Conservation (phyloP, 148 eudicot genomes). For the Cornus florida region DNA sequence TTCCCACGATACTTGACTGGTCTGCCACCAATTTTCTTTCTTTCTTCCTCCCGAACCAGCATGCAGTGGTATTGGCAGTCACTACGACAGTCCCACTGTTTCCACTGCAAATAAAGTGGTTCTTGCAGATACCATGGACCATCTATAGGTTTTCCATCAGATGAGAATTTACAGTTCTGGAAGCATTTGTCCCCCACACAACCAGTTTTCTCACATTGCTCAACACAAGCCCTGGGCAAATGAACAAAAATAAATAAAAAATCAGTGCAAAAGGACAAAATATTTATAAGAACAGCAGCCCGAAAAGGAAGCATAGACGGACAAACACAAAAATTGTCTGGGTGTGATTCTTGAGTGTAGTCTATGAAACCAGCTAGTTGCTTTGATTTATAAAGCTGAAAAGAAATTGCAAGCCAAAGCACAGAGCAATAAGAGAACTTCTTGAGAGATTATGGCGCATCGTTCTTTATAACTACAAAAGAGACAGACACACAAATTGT, state of each 20-base stretch:
- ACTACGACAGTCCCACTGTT: constrained; percentile 88
- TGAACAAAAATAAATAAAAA: neutral
- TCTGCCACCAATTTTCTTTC: constrained; percentile 55
- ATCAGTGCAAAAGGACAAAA: neutral
- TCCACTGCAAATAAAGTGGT: constrained; percentile 89
- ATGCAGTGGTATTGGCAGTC: constrained; percentile 89
- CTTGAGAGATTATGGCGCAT: neutral
- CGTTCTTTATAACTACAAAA: neutral
- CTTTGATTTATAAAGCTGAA: neutral
- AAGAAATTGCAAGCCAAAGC: neutral
- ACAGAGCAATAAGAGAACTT: neutral
- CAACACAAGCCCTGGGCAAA: constrained; percentile 65
- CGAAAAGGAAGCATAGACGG: too few relatives aligned
- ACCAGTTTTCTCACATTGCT: constrained; percentile 86
- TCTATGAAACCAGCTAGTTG: neutral
- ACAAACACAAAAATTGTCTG: neutral
- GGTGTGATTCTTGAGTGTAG: constrained; percentile 2
- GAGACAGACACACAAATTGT: neutral
- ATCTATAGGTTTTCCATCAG: constrained; percentile 63
- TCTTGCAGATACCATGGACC: constrained; percentile 93
- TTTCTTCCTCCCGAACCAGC: constrained; percentile 82
- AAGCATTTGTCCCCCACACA: constrained; percentile 77
- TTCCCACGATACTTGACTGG: constrained; percentile 91
- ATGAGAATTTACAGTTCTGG: constrained; percentile 77
- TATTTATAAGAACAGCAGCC: constrained; percentile 1